Evolutionary conservation across 164 flowering plant genomes (phyloP), one percentile per base, ranked within the genome.

Genomic region (Akebia trifoliata): DNA sequence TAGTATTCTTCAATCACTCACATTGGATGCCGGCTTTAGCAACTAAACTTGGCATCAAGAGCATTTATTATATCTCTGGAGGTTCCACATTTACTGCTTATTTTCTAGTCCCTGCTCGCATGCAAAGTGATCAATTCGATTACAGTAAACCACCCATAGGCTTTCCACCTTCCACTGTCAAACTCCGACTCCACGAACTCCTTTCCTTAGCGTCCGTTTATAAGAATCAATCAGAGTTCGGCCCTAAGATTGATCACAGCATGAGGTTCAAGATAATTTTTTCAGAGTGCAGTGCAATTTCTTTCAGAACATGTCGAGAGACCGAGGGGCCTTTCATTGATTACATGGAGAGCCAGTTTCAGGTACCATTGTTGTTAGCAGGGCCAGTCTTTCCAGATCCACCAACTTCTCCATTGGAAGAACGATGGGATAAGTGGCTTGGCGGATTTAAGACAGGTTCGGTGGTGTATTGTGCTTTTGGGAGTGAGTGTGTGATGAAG

Each of bases 291-390:
- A 61, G 59, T 36, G 69, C 69, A 0, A 40, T 69, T 14, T 46
- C 51, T 0, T 61, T 64, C 35, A 66, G 60, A 44, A 32, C 77
- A 1, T 66, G 73, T 36, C 14, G 26, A 4, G 74, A 73, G 48
- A 66, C 66, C 10, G 77, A 73, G 57, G 67, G 69, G 8, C 49
- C 63, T 4, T 73, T 55, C 26, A 12, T 38, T 25, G 66, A 66
- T 4, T 66, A 69, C 22, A 21, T 69, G 8, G 53, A 45, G n/a
- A 25, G 6, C 25, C 68, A 65, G 31, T 58, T 55, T 37, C 31
- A 40, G n/a, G n/a, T n/a, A n/a, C n/a, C n/a, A n/a, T n/a, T n/a
- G n/a, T n/a, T n/a, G n/a, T n/a, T n/a, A n/a, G n/a, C n/a, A n/a
- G n/a, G n/a, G n/a, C n/a, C n/a, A n/a, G n/a, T n/a, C n/a, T n/a